phyloP scores from a whole-genome alignment of 495 filamentous ascomycete genomes.

The Daldinia grandis region DNA sequence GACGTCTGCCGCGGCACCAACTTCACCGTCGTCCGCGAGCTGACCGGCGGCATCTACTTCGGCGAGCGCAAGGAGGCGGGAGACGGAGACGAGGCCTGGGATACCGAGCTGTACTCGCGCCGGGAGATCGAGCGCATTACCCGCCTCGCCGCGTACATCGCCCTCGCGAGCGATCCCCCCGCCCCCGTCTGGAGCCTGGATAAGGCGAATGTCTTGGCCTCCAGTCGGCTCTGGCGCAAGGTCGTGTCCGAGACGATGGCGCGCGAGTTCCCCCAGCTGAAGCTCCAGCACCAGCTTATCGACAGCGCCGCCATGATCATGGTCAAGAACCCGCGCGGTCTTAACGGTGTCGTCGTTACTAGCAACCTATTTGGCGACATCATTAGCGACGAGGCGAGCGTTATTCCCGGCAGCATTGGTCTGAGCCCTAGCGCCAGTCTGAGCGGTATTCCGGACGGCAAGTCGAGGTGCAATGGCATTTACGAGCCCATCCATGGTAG shows the following conservation, averaged over 20 bases:
- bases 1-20: conserved; percentile 86
- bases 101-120: conserved; percentile 90
- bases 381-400: conserved; percentile 94
- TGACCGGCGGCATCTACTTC: conserved; percentile 97
- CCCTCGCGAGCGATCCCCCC: conserved; percentile 80
- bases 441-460: conserved; percentile 83
- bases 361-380: conserved; percentile 98
- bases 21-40: conserved; percentile 94
- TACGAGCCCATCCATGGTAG: conserved; percentile 98
- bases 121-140: conserved; percentile 90
- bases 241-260: conserved; percentile 80
- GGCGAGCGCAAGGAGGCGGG: conserved; percentile 88
- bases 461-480: conserved; percentile 80
- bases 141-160: conserved; percentile 82
- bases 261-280: conserved; percentile 88
- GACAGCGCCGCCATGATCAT: conserved; percentile 97
- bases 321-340: conserved; percentile 89
- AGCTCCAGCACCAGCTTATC: conserved; percentile 89
- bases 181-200: conserved; percentile 88
- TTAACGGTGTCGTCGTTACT: conserved; percentile 93
- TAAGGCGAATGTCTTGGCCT: conserved; percentile 97
- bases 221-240: conserved; percentile 88
- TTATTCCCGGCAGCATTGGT: conserved; percentile 92
- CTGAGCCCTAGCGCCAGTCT: conserved; percentile 90
- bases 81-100: conserved; percentile 79